Base-by-base conservation (phyloP, 2,329 filamentous ascomycete genomes). In the Phaeosphaeriaceae sp. region DNA sequence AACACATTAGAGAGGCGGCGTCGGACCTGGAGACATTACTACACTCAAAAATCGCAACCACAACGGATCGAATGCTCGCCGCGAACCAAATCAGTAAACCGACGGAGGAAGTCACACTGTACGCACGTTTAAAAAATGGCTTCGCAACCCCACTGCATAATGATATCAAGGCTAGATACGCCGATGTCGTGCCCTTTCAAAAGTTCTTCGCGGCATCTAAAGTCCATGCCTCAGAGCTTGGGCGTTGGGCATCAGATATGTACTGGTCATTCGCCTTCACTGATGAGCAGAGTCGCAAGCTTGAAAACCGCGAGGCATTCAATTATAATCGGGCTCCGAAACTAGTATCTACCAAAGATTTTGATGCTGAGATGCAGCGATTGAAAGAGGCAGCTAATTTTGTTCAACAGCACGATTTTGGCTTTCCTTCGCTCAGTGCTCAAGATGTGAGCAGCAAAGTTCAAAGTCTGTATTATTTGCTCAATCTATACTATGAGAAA, bases 1-100 rank as follows among this genome's bases (percentile, higher is more conserved):
- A 83, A 0, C 86, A 96, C 57, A 81, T 96, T 21, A 78, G 80
- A 13, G 78, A 84, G 51, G 90, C 89, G 30, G 89, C 90, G 0
- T 76, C 50, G 3, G 85, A 89, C 44, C 81, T 99, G 0, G 93
- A 97, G 68, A 80, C 74, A 1, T 78, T 96, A 30, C 78, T 99
- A 1, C 83, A 94, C 66, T 89, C 87, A 68, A 86, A 87, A 62
- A 97, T 99, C 64, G 88, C 88, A 5, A 97, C 94, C 0, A 85
- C 85, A 2, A 79, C 79, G 3, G 82, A 89, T 78, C 74, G 83
- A 3, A 77, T 77, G 16, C 74, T 88, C 17, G 72, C 88, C 23
- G 79, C 81, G 13, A 82, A 84, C 48, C 78, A 81, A 20, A 80
- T 88, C 38, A 82, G 77, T 47, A 80, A 78, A 36, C 86, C 87